phyloP scores from a whole-genome alignment of 2,329 filamentous ascomycete species.

The Macrophomina pseudophaseolina region DNA sequence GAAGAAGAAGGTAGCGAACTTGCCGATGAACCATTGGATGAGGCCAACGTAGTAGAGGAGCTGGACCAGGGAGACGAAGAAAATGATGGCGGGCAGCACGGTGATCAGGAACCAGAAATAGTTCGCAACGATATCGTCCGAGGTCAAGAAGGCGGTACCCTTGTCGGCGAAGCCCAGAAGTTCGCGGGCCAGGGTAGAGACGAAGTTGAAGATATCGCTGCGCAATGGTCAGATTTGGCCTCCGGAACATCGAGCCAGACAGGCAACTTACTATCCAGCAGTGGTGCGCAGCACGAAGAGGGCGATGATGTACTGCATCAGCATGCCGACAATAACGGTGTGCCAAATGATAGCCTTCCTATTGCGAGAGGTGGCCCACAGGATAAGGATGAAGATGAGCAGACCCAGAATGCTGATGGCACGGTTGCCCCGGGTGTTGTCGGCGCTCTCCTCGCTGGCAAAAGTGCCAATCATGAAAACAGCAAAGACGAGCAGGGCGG shows the following conservation, averaged over 20 bases:
- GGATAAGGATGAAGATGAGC: conserved; percentile 67
- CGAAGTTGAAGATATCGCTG: conserved; percentile 86
- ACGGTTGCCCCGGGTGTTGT: conserved; percentile 81
- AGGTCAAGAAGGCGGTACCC: conserved; percentile 75
- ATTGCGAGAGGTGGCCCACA: conserved; percentile 75
- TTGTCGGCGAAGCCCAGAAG: conserved; percentile 77
- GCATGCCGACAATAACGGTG: conserved; percentile 80
- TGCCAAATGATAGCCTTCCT: conserved; percentile 60
- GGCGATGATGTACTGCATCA: conserved; percentile 85
- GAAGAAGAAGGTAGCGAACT: conserved; percentile 90
- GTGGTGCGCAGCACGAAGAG: conserved; percentile 84
- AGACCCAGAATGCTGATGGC: conserved; percentile 82
- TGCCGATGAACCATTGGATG: conserved; percentile 87
- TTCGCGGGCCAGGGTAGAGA: conserved; percentile 74
- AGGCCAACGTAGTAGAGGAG: conserved; percentile 80
- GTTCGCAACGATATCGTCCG: conserved; percentile 42
- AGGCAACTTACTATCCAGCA: conserved; percentile 62
- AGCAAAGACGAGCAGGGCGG: conserved; percentile 67
- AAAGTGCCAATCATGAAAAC: conserved; percentile 82
- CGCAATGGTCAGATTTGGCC: background rate
- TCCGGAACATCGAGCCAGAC: too few relatives aligned
- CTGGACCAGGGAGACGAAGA: conserved; percentile 93
- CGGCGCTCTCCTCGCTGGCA: conserved; percentile 69
- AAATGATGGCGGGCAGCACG: conserved; percentile 91
- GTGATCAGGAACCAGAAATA: conserved; percentile 72